These are phyloP conservation scores for Sarocladiaceae sp. DNA, from an alignment of 2,329 filamentous ascomycete species.

Conservation along the genomic window DNA sequence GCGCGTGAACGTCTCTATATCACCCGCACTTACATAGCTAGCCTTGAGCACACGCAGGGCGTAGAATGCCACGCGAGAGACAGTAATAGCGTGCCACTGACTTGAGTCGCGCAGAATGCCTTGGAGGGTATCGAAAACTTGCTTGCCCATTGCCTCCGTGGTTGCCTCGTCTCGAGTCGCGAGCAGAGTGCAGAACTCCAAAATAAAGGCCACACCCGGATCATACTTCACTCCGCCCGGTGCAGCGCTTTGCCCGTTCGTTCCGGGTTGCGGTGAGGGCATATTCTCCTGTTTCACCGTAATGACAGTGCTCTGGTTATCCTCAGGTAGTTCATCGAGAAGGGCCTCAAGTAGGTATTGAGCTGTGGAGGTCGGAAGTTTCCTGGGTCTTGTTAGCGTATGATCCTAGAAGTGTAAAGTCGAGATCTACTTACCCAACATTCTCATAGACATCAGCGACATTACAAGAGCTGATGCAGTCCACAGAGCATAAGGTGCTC, in stretches of 20 bases:
- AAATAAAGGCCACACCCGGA: slow-evolving; percentile 80
- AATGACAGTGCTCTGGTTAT: slow-evolving; percentile 72
- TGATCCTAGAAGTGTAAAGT: neutral
- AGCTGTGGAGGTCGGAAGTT: slow-evolving; percentile 29
- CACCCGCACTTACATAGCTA: slow-evolving; percentile 67
- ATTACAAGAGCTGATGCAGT: slow-evolving; percentile 87
- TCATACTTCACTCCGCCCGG: slow-evolving; percentile 64
- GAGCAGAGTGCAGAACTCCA: slow-evolving; percentile 84
- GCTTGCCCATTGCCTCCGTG: slow-evolving; percentile 68
- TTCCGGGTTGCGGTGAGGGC: slow-evolving; percentile 48
- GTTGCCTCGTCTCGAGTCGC: slow-evolving; percentile 72
- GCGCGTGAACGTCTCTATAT: neutral
- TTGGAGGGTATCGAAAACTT: slow-evolving; percentile 76
- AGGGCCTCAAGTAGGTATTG: slow-evolving; percentile 59
- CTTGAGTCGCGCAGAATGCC: slow-evolving; percentile 74
- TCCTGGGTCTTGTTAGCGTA: slow-evolving; percentile 20
- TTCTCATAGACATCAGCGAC: slow-evolving; percentile 80
- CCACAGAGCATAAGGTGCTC: slow-evolving; percentile 88
- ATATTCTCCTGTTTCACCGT: slow-evolving; percentile 84
- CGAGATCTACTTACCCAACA: slow-evolving; percentile 61
- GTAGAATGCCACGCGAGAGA: slow-evolving; percentile 84
- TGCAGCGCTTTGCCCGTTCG: slow-evolving; percentile 38
- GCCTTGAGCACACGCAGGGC: slow-evolving; percentile 75
- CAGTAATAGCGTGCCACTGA: slow-evolving; percentile 75
- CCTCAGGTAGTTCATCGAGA: slow-evolving; percentile 81